Percentiles rank a stretch among this genome's conserved stretches.
phyloP scores from a whole-genome alignment of 2,329 filamentous ascomycete species.

The Alternaria infectoria region DNA sequence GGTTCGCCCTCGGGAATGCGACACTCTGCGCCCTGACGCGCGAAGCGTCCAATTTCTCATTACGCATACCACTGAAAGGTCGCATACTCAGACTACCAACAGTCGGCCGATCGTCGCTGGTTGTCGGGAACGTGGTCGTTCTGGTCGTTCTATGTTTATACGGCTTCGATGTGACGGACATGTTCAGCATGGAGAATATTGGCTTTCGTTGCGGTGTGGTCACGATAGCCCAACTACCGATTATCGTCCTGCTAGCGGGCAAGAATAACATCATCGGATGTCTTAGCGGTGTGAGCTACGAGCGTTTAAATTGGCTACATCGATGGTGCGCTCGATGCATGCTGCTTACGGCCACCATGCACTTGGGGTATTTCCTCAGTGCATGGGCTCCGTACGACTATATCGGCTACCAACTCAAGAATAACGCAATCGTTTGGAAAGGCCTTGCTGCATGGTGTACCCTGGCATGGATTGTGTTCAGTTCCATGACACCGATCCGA shows the following conservation, averaged over 20 bases:
- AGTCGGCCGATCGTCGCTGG: constrained; percentile 47
- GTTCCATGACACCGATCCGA: constrained; percentile 68
- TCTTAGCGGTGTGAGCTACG: constrained; percentile 69
- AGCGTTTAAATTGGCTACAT: constrained; percentile 75
- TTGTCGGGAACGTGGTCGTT: constrained; percentile 57
- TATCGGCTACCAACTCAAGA: constrained; percentile 63
- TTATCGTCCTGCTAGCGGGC: constrained; percentile 63
- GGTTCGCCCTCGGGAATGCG: constrained; percentile 57
- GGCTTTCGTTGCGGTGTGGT: constrained; percentile 63
- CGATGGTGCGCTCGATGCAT: constrained; percentile 74
- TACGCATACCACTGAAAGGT: constrained; percentile 44
- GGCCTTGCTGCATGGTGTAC: constrained; percentile 71
- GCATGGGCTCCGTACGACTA: constrained; percentile 63
- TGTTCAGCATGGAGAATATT: constrained; percentile 61
- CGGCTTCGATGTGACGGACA: constrained; percentile 57
- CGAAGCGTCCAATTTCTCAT: constrained; percentile 59
- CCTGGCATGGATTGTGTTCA: constrained; percentile 69
- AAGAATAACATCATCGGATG: constrained; percentile 66
- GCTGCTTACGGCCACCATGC: constrained; percentile 70
- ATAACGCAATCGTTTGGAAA: constrained; percentile 70
- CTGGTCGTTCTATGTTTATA: constrained; percentile 64
- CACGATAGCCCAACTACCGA: constrained; percentile 59
- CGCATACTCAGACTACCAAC: constrained; percentile 49
- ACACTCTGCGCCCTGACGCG: constrained; percentile 61
- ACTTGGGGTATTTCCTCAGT: constrained; percentile 71